These are phyloP conservation scores for Cornus kousa DNA, from an alignment of 148 eudicot genomes.

Conservation along the genomic window DNA sequence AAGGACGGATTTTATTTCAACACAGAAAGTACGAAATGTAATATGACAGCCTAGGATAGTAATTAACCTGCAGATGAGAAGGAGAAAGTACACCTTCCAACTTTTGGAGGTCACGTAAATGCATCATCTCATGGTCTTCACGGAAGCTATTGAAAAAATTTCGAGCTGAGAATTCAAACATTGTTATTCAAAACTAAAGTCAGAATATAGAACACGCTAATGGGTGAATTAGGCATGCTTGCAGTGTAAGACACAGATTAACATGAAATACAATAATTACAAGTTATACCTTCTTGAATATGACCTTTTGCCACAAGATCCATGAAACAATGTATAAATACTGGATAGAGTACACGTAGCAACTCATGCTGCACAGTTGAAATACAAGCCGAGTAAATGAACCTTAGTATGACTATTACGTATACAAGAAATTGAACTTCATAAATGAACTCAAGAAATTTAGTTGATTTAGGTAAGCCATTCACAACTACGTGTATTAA, in stretches of 20 bases:
- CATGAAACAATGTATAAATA: conserved; percentile 94
- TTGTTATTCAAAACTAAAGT: background rate
- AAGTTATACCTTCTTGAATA: conserved; percentile 73
- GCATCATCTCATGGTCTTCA: conserved; percentile 92
- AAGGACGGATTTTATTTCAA: background rate
- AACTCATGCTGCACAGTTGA: conserved; percentile 73
- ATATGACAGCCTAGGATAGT: conserved; percentile 18
- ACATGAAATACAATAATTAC: conserved; percentile 12
- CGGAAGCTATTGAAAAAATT: conserved; percentile 78
- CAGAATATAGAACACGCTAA: background rate
- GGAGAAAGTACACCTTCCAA: conserved; percentile 98
- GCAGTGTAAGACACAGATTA: conserved; percentile 4
- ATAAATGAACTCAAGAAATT: background rate
- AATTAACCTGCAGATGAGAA: conserved; percentile 88
- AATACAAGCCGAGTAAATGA: conserved; percentile 10
- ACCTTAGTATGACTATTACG: background rate
- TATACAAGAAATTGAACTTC: background rate
- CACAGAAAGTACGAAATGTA: background rate
- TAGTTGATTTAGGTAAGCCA: background rate
- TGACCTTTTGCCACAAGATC: conserved; percentile 96
- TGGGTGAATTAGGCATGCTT: background rate
- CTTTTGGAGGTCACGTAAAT: conserved; percentile 87
- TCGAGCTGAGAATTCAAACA: conserved; percentile 51
- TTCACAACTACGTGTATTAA: background rate
- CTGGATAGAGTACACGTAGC: conserved; percentile 93